phyloP scores from a whole-genome alignment of 2,329 filamentous ascomycete species.

The Paecilomyces sp. region DNA sequence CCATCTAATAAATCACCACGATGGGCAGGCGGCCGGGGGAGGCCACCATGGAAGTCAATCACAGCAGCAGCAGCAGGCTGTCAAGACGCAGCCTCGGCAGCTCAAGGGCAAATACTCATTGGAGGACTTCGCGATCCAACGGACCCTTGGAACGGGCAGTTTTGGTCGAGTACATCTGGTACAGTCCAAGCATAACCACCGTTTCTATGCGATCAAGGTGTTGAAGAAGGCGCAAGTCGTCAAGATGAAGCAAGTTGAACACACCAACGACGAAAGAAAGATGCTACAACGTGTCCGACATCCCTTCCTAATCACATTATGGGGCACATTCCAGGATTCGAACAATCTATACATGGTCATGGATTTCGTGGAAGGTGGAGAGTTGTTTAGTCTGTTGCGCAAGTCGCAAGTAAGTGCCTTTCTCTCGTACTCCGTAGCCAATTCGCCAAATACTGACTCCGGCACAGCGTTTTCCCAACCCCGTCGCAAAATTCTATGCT shows the following conservation, averaged over 20 bases:
- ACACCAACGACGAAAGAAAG: slow-evolving; percentile 93
- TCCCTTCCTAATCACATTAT: slow-evolving; percentile 93
- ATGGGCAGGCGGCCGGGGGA: slow-evolving; percentile 28
- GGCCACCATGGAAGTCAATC: slow-evolving; percentile 4
- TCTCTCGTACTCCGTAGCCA: slow-evolving; percentile 6
- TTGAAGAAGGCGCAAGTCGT: slow-evolving; percentile 97
- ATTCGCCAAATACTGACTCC: neutral
- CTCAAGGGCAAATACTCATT: slow-evolving; percentile 80
- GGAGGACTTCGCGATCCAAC: slow-evolving; percentile 78
- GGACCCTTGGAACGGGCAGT: slow-evolving; percentile 91
- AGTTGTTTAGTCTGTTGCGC: slow-evolving; percentile 88
- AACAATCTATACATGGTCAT: slow-evolving; percentile 99
- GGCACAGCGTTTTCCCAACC: slow-evolving; percentile 86
- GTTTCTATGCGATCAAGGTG: slow-evolving; percentile 97
- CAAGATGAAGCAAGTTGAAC: slow-evolving; percentile 99
- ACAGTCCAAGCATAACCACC: slow-evolving; percentile 95
- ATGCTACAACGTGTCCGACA: slow-evolving; percentile 98
- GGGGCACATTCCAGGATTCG: slow-evolving; percentile 95
- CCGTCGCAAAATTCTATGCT: slow-evolving; percentile 97
- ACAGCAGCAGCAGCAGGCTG: slow-evolving; percentile 6
- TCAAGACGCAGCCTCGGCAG: slow-evolving; percentile 9
- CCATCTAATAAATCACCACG: slow-evolving; percentile 68
- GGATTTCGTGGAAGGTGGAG: slow-evolving; percentile 98
- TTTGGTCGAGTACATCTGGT: slow-evolving; percentile 95
- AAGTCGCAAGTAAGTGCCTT: slow-evolving; percentile 72